These are phyloP conservation scores for Pseudogymnoascus sp. DNA, from an alignment of 2,329 filamentous ascomycete genomes.

Conservation along the genomic window DNA sequence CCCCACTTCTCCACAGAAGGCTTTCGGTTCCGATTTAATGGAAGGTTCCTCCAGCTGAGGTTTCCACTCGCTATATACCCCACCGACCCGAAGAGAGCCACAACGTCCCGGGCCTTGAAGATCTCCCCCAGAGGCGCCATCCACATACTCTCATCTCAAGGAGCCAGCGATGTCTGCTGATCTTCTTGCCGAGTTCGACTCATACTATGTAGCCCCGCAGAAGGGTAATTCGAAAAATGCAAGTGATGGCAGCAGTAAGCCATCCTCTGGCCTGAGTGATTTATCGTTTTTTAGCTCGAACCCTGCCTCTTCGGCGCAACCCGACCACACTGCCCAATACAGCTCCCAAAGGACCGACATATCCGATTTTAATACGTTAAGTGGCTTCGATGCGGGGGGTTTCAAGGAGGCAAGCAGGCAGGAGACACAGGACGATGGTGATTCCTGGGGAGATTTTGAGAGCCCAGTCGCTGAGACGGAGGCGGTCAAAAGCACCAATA, in stretches of 20 bases:
- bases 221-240: conserved; percentile 14
- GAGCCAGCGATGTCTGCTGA: conserved; percentile 50
- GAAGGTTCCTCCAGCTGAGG: not conserved
- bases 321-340: not conserved
- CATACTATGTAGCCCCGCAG: conserved; percentile 33
- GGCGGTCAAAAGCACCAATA: not conserved
- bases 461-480: not conserved
- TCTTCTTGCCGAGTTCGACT: conserved; percentile 56
- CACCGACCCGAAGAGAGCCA: conserved; percentile 24
- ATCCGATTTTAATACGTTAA: not conserved
- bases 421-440: not conserved
- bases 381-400: not conserved
- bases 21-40: not conserved
- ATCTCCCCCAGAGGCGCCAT: not conserved
- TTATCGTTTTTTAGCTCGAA: not conserved
- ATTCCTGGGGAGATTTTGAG: conserved; percentile 9
- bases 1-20: not conserved
- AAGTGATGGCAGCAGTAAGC: not conserved
- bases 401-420: not conserved
- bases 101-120: not conserved
- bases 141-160: not conserved
- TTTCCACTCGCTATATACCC: not conserved
- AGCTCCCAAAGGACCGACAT: not conserved
- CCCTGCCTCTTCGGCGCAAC: not conserved
- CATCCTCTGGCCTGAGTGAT: conserved; percentile 6